phyloP scores from a whole-genome alignment of 805 yeast genomes.

The Candida incommunis region DNA sequence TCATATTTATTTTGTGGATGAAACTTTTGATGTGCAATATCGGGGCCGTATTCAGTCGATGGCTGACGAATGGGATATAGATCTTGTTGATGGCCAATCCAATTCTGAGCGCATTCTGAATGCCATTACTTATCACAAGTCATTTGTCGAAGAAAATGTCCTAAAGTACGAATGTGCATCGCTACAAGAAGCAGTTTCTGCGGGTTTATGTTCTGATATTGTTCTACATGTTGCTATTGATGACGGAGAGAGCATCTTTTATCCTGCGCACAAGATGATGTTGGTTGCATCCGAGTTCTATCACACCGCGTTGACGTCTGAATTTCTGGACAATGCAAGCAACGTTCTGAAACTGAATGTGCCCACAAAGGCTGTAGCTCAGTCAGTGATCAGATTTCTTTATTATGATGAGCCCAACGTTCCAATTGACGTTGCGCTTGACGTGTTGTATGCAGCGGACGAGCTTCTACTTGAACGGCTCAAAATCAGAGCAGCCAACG shows the following conservation, averaged over 20 bases:
- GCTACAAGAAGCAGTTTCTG: background rate
- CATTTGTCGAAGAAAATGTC: constrained; percentile 17
- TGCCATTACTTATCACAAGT: constrained; percentile 25
- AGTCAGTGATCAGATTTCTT: constrained; percentile 37
- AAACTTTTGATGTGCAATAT: constrained; percentile 13
- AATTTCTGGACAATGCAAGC: constrained; percentile 25
- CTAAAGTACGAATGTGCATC: background rate
- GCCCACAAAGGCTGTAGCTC: constrained; percentile 26
- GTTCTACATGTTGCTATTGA: constrained; percentile 13
- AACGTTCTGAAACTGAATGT: constrained; percentile 6
- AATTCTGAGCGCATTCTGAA: constrained; percentile 18
- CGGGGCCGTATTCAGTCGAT: background rate
- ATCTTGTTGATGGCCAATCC: constrained; percentile 9
- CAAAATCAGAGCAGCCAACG: constrained; percentile 47
- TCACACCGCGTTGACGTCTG: constrained; percentile 44
- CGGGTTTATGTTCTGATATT: constrained; percentile 3
- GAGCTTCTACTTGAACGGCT: constrained; percentile 38
- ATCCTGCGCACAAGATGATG: constrained; percentile 53
- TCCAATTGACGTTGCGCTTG: constrained; percentile 37
- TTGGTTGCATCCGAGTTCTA: constrained; percentile 50
- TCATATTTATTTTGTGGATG: constrained; percentile 14
- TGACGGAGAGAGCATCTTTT: constrained; percentile 20
- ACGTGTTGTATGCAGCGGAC: constrained; percentile 46
- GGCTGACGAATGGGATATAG: background rate
- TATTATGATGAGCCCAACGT: constrained; percentile 45